These are phyloP conservation scores for Falciphora oryzae DNA, from an alignment of 2,329 filamentous ascomycete species.

Conservation along the genomic window DNA sequence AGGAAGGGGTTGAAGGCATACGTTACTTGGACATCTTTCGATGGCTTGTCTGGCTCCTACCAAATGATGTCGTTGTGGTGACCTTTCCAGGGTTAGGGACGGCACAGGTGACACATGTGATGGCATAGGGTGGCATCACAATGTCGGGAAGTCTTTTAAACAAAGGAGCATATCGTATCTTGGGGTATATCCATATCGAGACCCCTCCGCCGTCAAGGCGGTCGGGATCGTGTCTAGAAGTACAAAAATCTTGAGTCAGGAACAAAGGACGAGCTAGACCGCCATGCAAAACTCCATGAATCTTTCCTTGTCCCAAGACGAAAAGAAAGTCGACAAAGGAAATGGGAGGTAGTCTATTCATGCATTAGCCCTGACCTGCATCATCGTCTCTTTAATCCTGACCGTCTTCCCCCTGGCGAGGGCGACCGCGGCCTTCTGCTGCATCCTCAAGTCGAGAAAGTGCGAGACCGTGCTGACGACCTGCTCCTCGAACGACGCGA, in stretches of 20 bases:
- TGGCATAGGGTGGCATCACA: no score
- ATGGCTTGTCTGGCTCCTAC: no score
- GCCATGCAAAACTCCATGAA: not conserved
- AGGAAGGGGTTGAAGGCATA: no score
- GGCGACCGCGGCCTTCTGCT: slow-evolving; percentile 4
- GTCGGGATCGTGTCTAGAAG: not conserved
- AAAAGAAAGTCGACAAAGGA: not conserved
- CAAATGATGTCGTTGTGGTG: no score
- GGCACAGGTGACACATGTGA: no score
- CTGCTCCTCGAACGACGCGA: slow-evolving; percentile 23
- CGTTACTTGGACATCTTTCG: no score
- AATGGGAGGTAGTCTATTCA: not conserved
- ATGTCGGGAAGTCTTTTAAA: no score
- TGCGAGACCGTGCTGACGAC: slow-evolving; percentile 22
- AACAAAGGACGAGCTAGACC: not conserved
- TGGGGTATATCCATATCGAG: not conserved
- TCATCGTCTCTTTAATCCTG: not conserved
- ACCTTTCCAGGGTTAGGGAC: no score
- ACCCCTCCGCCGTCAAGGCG: not conserved
- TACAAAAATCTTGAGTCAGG: not conserved
- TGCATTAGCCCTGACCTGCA: slow-evolving; percentile 7
- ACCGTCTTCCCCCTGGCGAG: slow-evolving; percentile 1
- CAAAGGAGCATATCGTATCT: not conserved
- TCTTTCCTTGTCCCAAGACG: not conserved
- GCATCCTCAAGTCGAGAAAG: slow-evolving; percentile 20